These are phyloP conservation scores for Macrophomina pseudophaseolina DNA, from an alignment of 2,329 filamentous ascomycete genomes.

Conservation along the genomic window DNA sequence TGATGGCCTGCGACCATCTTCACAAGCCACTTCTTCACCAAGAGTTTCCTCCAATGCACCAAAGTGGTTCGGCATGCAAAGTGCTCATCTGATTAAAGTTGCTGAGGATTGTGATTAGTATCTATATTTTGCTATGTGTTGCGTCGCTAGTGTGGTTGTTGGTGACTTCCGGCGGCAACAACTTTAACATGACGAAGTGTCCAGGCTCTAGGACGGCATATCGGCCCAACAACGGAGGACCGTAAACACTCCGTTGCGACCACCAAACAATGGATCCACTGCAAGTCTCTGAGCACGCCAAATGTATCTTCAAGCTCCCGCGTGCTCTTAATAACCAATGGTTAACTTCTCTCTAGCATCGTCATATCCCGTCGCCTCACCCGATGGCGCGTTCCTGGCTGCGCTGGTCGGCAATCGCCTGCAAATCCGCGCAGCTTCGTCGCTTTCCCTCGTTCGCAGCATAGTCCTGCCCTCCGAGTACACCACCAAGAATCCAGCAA, in stretches of 20 bases:
- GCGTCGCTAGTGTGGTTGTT: too few species aligned
- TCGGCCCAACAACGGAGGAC: constrained; percentile 10
- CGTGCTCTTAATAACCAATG: neutral
- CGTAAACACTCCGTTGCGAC: constrained; percentile 19
- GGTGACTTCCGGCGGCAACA: constrained; percentile 2
- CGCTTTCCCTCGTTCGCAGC: constrained; percentile 43
- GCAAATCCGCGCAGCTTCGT: constrained; percentile 45
- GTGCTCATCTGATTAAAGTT: too few species aligned
- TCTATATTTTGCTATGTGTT: too few species aligned
- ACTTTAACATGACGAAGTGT: neutral
- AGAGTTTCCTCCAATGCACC: too few species aligned
- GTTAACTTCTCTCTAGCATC: constrained; percentile 35
- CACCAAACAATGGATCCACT: constrained; percentile 18
- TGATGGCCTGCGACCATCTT: too few species aligned
- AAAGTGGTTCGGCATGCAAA: too few species aligned
- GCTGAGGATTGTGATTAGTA: too few species aligned
- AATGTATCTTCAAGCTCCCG: constrained; percentile 31
- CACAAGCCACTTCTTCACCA: too few species aligned
- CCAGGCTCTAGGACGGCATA: neutral
- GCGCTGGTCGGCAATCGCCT: constrained; percentile 45
- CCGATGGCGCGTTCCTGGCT: constrained; percentile 46
- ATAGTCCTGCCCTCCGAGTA: constrained; percentile 41
- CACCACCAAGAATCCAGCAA: constrained; percentile 35
- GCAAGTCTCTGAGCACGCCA: constrained; percentile 29
- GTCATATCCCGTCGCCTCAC: constrained; percentile 44